A percentile compares a stretch with the other conserved stretches of the same genome.
Evolutionary conservation across 352 stramenopile genomes (phyloP).

Genomic region (Phytopythium chamaehyphon): DNA sequence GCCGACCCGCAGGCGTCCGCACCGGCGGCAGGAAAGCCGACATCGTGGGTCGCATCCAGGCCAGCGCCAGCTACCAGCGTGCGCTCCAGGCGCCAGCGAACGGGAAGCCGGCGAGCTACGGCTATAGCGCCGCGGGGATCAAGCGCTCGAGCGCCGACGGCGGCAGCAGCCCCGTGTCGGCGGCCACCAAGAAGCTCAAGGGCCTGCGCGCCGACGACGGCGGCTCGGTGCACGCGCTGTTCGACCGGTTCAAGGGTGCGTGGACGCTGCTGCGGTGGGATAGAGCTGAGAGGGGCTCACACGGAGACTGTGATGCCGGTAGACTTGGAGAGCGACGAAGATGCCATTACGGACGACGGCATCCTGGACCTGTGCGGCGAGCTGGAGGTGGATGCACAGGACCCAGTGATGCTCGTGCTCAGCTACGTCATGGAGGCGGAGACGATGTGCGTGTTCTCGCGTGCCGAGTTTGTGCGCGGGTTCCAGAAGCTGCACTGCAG

Average conservation of each 20-base stretch:
- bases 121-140: constrained; percentile 9
- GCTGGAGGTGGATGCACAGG: constrained; percentile 67
- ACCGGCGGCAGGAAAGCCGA: constrained; percentile 72
- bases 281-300: constrained; percentile 1
- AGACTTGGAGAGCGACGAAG: constrained; percentile 52
- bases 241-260: constrained; percentile 62
- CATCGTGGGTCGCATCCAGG: constrained; percentile 65
- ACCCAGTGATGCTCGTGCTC: constrained; percentile 76
- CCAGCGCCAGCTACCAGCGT: constrained; percentile 44
- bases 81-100: constrained; percentile 16
- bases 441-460: constrained; percentile 77
- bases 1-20: constrained; percentile 45
- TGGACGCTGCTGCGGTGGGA: background rate
- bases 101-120: constrained; percentile 5
- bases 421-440: constrained; percentile 77
- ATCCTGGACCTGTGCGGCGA: constrained; percentile 72
- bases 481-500: constrained; percentile 66
- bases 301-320: constrained; percentile 5
- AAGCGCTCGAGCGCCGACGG: constrained; percentile 26
- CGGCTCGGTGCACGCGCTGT: constrained; percentile 44
- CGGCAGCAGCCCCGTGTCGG: constrained; percentile 18
- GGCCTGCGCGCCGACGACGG: constrained; percentile 24
- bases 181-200: constrained; percentile 55
- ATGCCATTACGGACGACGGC: constrained; percentile 76
- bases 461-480: constrained; percentile 62